Evolutionary conservation across 805 yeast species (phyloP).

Genomic region (Yarrowia osloensis): DNA sequence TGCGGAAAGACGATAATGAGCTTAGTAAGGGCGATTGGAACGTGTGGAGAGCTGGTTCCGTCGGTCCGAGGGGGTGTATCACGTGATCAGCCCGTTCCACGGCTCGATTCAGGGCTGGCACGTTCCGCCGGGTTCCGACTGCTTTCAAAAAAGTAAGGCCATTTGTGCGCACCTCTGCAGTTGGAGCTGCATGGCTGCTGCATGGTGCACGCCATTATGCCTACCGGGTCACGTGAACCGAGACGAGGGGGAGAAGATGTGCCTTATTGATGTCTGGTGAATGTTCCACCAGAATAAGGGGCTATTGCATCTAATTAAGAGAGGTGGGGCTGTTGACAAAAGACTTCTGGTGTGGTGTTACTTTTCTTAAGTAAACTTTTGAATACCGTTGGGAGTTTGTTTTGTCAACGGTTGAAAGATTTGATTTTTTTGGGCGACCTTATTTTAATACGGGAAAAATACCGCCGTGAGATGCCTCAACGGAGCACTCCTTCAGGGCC

Average conservation of each 20-base stretch:
- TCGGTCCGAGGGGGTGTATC: background rate
- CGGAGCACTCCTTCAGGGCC: background rate
- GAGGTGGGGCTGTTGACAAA: too few relatives aligned
- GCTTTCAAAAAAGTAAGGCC: slow-evolving; percentile 12
- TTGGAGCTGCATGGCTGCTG: background rate
- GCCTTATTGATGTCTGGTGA: background rate
- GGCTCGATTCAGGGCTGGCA: too few relatives aligned
- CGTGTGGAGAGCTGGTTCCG: too few relatives aligned
- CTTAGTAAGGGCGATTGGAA: too few relatives aligned
- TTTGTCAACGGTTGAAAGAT: background rate
- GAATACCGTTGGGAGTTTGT: slow-evolving; percentile 17
- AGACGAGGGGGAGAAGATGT: background rate
- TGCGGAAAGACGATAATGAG: background rate
- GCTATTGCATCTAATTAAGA: too few relatives aligned
- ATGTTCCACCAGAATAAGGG: background rate
- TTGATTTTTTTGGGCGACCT: too few relatives aligned
- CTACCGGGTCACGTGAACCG: background rate
- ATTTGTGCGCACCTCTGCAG: background rate
- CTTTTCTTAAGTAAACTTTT: background rate
- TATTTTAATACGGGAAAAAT: too few relatives aligned
- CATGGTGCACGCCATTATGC: background rate
- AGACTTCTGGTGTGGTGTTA: too few relatives aligned
- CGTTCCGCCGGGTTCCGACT: background rate
- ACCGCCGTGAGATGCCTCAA: background rate
- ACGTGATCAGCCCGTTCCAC: background rate